These are phyloP conservation scores for Cladophialophora psammophila DNA, from an alignment of 2,329 filamentous ascomycete species.

Conservation along the genomic window DNA sequence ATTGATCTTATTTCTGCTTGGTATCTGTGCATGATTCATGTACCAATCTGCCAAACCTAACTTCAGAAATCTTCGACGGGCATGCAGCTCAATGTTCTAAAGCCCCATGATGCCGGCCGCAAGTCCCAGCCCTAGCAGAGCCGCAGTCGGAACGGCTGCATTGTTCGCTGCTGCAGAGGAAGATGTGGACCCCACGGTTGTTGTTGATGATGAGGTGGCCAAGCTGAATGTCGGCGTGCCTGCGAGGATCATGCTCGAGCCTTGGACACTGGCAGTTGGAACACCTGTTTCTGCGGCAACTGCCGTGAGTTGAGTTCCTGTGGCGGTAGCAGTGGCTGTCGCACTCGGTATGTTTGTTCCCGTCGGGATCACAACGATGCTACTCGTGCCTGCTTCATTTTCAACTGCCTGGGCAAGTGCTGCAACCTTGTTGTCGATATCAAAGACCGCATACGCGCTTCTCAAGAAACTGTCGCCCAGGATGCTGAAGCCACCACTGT, in stretches of 20 bases:
- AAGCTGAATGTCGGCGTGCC: slow-evolving; percentile 36
- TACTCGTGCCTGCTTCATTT: slow-evolving; percentile 26
- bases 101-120: slow-evolving; percentile 29
- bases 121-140: slow-evolving; percentile 30
- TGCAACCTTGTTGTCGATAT: slow-evolving; percentile 74
- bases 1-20: not conserved
- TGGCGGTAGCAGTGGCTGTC: slow-evolving; percentile 28
- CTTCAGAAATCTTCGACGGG: not conserved
- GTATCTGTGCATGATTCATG: not conserved
- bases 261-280: slow-evolving; percentile 15
- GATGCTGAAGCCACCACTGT: slow-evolving; percentile 62
- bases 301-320: slow-evolving; percentile 25
- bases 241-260: slow-evolving; percentile 25
- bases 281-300: slow-evolving; percentile 18
- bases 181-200: slow-evolving; percentile 11
- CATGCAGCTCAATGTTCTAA: not conserved
- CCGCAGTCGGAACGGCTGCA: slow-evolving; percentile 27
- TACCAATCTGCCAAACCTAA: not conserved
- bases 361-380: slow-evolving; percentile 30
- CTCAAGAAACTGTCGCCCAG: slow-evolving; percentile 79
- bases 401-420: slow-evolving; percentile 62
- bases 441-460: slow-evolving; percentile 77
- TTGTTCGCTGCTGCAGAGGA: slow-evolving; percentile 19
- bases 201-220: slow-evolving; percentile 16
- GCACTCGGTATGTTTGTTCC: slow-evolving; percentile 30